A percentile compares a stretch with the other conserved stretches of the same genome.
These are phyloP conservation scores for Chaetomium sp. DNA, from an alignment of 2,329 filamentous ascomycete species.

Conservation along the genomic window DNA sequence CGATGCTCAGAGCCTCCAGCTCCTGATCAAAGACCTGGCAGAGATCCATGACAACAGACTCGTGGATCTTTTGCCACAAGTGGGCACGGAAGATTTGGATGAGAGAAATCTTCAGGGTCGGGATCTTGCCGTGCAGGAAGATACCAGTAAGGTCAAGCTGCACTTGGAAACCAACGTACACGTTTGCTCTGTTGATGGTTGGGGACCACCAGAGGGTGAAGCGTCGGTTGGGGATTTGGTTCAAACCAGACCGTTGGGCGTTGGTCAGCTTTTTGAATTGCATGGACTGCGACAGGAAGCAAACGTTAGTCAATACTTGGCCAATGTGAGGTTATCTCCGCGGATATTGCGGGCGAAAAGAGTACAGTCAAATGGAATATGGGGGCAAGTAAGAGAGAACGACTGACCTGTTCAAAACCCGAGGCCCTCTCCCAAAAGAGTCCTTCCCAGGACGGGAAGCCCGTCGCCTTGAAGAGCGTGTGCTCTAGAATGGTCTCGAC, in stretches of 20 bases:
- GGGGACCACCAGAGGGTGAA: conserved; percentile 98
- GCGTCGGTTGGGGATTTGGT: conserved; percentile 97
- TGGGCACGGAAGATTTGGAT: conserved; percentile 99
- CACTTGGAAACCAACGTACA: conserved; percentile 99
- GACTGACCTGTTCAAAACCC: conserved; percentile 31
- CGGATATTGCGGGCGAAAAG: background rate
- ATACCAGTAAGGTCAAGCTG: conserved; percentile 97
- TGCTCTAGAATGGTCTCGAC: conserved; percentile 98
- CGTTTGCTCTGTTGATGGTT: conserved; percentile 92
- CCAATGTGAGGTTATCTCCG: background rate
- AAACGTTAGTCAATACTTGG: conserved; percentile 1
- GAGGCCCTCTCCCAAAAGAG: conserved; percentile 80
- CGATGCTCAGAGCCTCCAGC: conserved; percentile 90
- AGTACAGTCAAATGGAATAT: conserved; percentile 37
- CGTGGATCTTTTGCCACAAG: conserved; percentile 99
- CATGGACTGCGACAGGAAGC: conserved; percentile 56
- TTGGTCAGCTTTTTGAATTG: conserved; percentile 99
- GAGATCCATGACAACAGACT: conserved; percentile 97
- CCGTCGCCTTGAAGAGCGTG: conserved; percentile 93
- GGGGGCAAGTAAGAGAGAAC: conserved; percentile 60
- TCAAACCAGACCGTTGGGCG: conserved; percentile 92
- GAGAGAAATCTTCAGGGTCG: conserved; percentile 93
- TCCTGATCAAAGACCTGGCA: conserved; percentile 99
- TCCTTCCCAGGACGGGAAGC: conserved; percentile 96
- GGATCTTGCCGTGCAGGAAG: conserved; percentile 98